Evolutionary conservation across 306 rosid genomes (phyloP).

Genomic region (Lagenaria siceraria): DNA sequence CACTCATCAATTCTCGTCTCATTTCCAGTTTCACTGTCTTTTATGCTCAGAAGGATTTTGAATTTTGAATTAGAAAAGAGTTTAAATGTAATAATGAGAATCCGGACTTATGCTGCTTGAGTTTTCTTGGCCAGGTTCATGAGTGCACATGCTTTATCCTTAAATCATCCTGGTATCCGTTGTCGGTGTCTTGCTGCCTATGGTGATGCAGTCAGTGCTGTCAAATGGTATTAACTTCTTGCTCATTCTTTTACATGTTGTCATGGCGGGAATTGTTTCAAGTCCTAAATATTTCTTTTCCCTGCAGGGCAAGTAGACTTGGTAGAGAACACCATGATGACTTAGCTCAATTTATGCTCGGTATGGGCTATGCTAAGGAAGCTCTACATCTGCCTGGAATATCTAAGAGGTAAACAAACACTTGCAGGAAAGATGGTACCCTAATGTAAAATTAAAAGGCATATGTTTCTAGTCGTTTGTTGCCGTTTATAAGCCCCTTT

Average conservation of each 20-base stretch:
- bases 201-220: conserved; percentile 98
- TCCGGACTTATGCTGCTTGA: conserved; percentile 5
- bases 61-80: background rate
- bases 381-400: conserved; percentile 98
- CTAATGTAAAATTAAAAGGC: background rate
- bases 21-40: background rate
- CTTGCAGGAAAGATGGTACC: background rate
- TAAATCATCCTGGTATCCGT: conserved; percentile 95
- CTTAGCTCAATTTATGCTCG: conserved; percentile 93
- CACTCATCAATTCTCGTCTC: background rate
- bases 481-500: background rate
- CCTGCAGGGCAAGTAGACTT: conserved; percentile 94
- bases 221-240: conserved; percentile 56
- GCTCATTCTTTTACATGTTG: background rate
- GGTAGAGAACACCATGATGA: conserved; percentile 99
- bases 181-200: conserved; percentile 99
- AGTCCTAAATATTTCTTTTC: conserved; percentile 13
- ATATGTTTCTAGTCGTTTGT: background rate
- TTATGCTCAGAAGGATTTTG: background rate
- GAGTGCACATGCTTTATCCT: conserved; percentile 94
- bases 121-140: conserved; percentile 56
- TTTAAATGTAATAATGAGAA: background rate
- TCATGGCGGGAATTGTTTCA: conserved; percentile 1
- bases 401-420: conserved; percentile 60
- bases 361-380: conserved; percentile 97